A percentile compares a stretch with the other conserved stretches of the same genome.
phyloP scores from a whole-genome alignment of 345 rosid genomes.

The Aquilaria sinensis region DNA sequence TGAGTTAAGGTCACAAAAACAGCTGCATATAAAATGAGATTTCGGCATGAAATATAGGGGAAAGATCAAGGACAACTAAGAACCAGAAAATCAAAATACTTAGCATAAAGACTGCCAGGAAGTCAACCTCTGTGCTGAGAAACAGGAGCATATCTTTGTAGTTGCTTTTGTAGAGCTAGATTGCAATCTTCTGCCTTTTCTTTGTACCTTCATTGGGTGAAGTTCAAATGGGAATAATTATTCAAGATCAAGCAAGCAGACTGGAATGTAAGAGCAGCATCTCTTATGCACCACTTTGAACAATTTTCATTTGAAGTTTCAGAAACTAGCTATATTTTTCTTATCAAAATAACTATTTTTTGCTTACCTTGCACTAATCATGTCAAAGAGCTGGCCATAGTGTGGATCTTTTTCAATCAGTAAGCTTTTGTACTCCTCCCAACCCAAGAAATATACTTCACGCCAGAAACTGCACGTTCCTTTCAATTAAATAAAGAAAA shows the following conservation, averaged over 20 bases:
- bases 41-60: no score
- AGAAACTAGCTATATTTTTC: no score
- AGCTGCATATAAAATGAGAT: no score
- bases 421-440: constrained; percentile 49
- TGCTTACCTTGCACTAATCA: constrained; percentile 57
- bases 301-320: background rate
- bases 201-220: constrained; percentile 47
- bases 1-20: no score
- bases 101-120: constrained; percentile 9
- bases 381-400: constrained; percentile 69
- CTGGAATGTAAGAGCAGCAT: background rate
- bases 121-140: constrained; percentile 62
- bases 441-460: constrained; percentile 49
- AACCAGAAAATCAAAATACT: background rate
- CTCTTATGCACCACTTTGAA: no score
- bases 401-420: constrained; percentile 69
- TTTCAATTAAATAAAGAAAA: constrained; percentile 17
- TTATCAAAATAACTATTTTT: background rate
- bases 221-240: background rate
- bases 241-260: no score
- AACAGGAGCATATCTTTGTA: constrained; percentile 67
- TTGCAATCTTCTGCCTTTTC: constrained; percentile 43
- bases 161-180: constrained; percentile 66
- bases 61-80: background rate
- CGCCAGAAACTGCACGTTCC: constrained; percentile 88